These are phyloP conservation scores for Picochlorum sp. DNA, from an alignment of 139 green algal genomes.

Conservation along the genomic window DNA sequence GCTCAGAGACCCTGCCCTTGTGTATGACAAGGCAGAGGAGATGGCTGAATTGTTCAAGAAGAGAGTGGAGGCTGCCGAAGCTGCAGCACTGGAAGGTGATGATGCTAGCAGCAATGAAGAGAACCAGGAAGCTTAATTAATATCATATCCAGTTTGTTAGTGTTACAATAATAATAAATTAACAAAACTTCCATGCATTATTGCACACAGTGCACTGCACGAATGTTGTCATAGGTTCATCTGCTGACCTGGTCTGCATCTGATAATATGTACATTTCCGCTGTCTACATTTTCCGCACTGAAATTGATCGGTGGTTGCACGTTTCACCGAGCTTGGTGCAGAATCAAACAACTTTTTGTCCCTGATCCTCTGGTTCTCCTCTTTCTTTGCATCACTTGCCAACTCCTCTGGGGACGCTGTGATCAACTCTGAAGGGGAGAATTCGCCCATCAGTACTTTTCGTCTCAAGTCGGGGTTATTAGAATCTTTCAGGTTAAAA, in stretches of 20 bases:
- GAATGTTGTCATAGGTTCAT: conserved; percentile 80
- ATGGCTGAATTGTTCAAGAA: conserved; percentile 77
- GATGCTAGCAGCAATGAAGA: background rate
- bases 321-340: conserved; percentile 19
- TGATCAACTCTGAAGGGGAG: conserved; percentile 47
- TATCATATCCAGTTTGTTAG: background rate
- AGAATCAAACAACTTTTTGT: conserved; percentile 70
- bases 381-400: conserved; percentile 61
- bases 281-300: conserved; percentile 84
- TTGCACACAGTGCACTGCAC: conserved; percentile 72
- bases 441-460: conserved; percentile 41
- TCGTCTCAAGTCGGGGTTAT: conserved; percentile 69
- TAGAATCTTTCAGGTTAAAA: conserved; percentile 94
- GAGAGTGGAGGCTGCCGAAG: conserved; percentile 17
- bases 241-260: conserved; percentile 62
- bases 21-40: conserved; percentile 93
- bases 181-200: conserved; percentile 93
- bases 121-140: background rate
- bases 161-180: conserved; percentile 10
- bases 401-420: conserved; percentile 81
- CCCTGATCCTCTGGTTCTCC: conserved; percentile 76
- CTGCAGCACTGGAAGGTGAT: conserved; percentile 6
- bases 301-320: conserved; percentile 90
- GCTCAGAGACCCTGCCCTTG: conserved; percentile 79
- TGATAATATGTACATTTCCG: conserved; percentile 75